Evolutionary conservation across 176 grass and related monocot species (phyloP).

Genomic region (Oryza meridionalis): DNA sequence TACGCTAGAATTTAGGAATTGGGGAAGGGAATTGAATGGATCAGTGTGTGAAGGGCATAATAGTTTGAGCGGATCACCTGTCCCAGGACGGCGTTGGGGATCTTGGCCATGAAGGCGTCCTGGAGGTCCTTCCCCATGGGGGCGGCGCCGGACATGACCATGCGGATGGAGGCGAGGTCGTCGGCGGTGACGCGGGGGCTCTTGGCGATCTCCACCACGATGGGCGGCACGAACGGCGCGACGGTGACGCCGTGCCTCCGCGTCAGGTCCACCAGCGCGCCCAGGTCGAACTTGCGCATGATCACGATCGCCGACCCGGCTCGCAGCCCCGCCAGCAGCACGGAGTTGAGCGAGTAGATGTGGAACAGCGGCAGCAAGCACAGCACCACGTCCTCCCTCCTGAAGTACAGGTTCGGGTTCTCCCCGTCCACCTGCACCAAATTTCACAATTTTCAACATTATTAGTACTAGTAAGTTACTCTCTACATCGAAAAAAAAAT

Average conservation of each 20-base stretch:
- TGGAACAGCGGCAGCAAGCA: conserved; percentile 97
- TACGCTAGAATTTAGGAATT: too few species aligned
- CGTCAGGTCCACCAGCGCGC: conserved; percentile 71
- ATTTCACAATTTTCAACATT: background rate
- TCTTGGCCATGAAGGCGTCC: conserved; percentile 89
- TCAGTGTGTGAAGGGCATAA: background rate
- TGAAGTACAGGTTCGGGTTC: conserved; percentile 82
- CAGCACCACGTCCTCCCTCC: conserved; percentile 63
- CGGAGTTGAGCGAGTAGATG: conserved; percentile 97
- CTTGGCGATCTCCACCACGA: conserved; percentile 94
- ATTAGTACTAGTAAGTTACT: too few species aligned
- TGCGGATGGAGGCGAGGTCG: conserved; percentile 78
- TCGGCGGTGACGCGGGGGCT: conserved; percentile 56
- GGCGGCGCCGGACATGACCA: conserved; percentile 86
- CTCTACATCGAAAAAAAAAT: too few species aligned
- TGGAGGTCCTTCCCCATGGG: conserved; percentile 92
- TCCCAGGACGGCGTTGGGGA: conserved; percentile 81
- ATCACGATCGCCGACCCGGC: conserved; percentile 71
- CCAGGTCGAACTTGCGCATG: conserved; percentile 86
- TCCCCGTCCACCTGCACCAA: conserved; percentile 57
- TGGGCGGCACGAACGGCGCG: conserved; percentile 84
- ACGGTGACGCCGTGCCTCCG: conserved; percentile 69
- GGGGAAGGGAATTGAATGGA: background rate
- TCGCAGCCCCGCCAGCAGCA: conserved; percentile 78
- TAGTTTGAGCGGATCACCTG: conserved; percentile 47